Base-by-base conservation (phyloP, 108 stramenopile species). In the Chaetoceros tenuissimus region DNA sequence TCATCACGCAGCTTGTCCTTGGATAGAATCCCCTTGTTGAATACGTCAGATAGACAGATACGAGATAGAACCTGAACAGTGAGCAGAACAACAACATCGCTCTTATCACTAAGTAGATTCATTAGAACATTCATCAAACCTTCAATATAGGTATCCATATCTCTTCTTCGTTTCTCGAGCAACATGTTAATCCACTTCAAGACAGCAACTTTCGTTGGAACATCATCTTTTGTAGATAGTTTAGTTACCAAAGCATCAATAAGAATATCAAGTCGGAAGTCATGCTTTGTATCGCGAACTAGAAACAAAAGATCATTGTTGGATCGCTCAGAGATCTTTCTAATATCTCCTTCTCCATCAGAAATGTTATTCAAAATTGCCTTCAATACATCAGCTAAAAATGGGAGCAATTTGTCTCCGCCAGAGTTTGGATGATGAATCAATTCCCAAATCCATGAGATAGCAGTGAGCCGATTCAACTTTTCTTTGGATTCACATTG, bases 111-210 rank as follows among this genome's bases (percentile, higher is more conserved):
- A 24, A 99, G 79, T 5, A 95, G 89, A 40, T 93, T 78, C 44
- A 99, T 74, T 16, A 99, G 74, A 17, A 95, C 89, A 3, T 92
- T 93, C 40, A 97, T 57, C 43, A 99, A 64, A 18, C 87, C 76
- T 31, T 86, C 68, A 26, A 97, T 79, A 64, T 75, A 93, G 24
- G 77, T 77, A 31, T 88, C 88, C 95, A 99, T 97, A 55, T 94
- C 94, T 2, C 62, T 60, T 40, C 80, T 80, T 59, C 80, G 73
- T 76, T 97, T 97, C 64, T 97, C 95, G 57, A 97, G 79, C 57
- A 99, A 72, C 98, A 99, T 97, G 52, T 95, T 91, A 68, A 98
- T 92, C 98, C 98, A 99, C 44, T 80, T 67, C 61, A 98, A 55
- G 0, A 80, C 67, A 23, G 93, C 91, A 85, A 97, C 87, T 57